phyloP scores from a whole-genome alignment of 768 basidiomycete genomes.

The Rhodotorula paludigena region DNA sequence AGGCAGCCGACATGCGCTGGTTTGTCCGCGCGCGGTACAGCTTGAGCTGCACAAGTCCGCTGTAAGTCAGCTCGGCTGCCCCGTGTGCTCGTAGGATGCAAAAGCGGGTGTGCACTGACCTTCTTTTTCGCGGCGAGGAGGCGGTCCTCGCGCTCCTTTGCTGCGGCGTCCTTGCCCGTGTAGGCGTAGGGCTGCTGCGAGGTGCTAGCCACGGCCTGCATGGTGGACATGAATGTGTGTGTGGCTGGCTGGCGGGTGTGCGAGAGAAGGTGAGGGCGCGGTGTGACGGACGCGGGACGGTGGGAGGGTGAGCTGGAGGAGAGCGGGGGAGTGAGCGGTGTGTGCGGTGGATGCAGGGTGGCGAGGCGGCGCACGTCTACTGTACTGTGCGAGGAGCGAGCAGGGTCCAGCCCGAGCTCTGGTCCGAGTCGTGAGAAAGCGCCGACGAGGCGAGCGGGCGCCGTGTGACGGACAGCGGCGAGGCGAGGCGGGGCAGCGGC shows the following conservation, averaged over 20 bases:
- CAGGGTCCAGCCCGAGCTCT: no score
- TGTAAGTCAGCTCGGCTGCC: neutral
- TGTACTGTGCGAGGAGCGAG: no score
- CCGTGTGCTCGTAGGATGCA: no score
- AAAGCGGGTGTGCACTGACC: conserved; percentile 23
- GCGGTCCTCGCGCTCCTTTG: conserved; percentile 39
- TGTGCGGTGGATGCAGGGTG: no score
- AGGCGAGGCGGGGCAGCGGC: no score
- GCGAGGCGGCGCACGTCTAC: no score
- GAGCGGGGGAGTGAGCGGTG: no score
- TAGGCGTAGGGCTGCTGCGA: conserved; percentile 8
- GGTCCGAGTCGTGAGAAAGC: no score
- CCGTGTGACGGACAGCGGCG: no score
- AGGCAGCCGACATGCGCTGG: conserved; percentile 8
- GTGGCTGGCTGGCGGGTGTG: neutral
- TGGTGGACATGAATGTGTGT: neutral
- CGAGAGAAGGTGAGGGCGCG: neutral
- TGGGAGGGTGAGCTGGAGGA: no score
- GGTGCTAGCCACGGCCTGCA: conserved; percentile 6
- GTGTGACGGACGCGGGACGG: no score
- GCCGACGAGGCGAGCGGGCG: no score
- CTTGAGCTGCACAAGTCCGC: conserved; percentile 31
- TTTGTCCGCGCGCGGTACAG: conserved; percentile 38
- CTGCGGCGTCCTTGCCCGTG: conserved; percentile 29
- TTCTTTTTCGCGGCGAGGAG: conserved; percentile 41